Base-by-base conservation (phyloP, 768 basidiomycete genomes). In the Pulveroboletus frians region DNA sequence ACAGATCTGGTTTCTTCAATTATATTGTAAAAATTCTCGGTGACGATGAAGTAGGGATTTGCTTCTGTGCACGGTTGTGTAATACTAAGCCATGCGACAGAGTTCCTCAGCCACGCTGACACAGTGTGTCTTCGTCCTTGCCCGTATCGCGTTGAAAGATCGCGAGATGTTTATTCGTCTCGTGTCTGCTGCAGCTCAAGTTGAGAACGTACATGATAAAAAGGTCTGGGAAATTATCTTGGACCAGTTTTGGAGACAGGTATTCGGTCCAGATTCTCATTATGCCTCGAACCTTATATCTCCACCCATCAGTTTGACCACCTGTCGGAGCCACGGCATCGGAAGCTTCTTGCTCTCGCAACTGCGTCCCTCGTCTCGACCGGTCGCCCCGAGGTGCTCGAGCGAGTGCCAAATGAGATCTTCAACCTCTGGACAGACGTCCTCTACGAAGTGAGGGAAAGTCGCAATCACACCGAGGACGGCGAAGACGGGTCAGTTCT, bases 381-480 rank as follows among this genome's bases (percentile, higher is more conserved):
- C 0, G 88, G 80, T 11, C 78, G 80, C 18, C 75, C 76, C 0
- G 84, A 89, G 57, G 82, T 92, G 10, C 77, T 95, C 9, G 73
- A 77, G 27, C 77, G 87, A 17, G 69, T 95, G 21, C 75, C 80
- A 13, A 77, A 74, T 3, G 92, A 93, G 57, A 80, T 91, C 21
- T 88, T 89, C 66, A 87, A 89, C 59, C 68, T 92, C 26, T 95
- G 92, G 92, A 70, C 86, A 34, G 92, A 93, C 53, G 92, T 93
- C 5, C 83, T 94, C 46, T 86, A 84, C 13, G 91, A 93, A 63
- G 75, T 93, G 43, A 86, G 83, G 60, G 92, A 94, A 66, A 81
- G 81, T 8, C 70, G 74, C 55, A 70, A 61, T 23, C 61, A 63
- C 20, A 57, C 60, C 1, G 65, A 67, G 15, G 62, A 69, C 40